Evolutionary conservation across 352 stramenopile species (phyloP), one percentile per base, ranked within the genome.

Genomic region (Salisapilia sapeloensis): DNA sequence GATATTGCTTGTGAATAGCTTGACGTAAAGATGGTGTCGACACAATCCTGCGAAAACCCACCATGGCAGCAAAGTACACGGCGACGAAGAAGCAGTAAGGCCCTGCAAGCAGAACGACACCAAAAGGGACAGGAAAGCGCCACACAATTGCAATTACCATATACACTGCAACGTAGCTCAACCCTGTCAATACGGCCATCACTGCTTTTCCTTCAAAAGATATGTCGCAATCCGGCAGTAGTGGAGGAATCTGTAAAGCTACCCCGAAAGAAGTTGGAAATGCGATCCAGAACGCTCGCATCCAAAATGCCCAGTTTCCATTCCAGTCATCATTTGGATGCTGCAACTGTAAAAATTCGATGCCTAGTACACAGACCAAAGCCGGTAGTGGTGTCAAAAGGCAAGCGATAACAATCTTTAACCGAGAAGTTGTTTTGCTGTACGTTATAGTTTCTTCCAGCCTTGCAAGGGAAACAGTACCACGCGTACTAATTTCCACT

Each of bases 111-210:
- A 56, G 13, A 1, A 53, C 31, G 10, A 48, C 26, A 2, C 33
- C 47, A 19, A 60, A 62, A 0, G 53, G 53, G n/a, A 56, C 27
- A 10, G 45, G 48, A 6, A 36, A 62, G 13, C 28, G 42, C 48
- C 42, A 54, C 8, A 35, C 22, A 16, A 24, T 29, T 24, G 44
- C 44, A 0, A 56, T n/a, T 1, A 51, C 10, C 8, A 46, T 28
- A 0, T 32, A 38, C 6, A 33, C 16, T 12, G 4, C 30, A 11
- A 43, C 38, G 33, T 55, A 48, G 2, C 24, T 16, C 9, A n/a
- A n/a, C n/a, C n/a, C n/a, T n/a, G n/a, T n/a, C n/a, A n/a, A n/a
- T n/a, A n/a, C n/a, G 2, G 50, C 19, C 8, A 36, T 27, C 2
- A 52, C 40, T 20, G 36, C 24, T 0, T 42, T 8, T 12, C 25